phyloP scores from a whole-genome alignment of 2,329 filamentous ascomycete genomes.

The Periconia sp. region DNA sequence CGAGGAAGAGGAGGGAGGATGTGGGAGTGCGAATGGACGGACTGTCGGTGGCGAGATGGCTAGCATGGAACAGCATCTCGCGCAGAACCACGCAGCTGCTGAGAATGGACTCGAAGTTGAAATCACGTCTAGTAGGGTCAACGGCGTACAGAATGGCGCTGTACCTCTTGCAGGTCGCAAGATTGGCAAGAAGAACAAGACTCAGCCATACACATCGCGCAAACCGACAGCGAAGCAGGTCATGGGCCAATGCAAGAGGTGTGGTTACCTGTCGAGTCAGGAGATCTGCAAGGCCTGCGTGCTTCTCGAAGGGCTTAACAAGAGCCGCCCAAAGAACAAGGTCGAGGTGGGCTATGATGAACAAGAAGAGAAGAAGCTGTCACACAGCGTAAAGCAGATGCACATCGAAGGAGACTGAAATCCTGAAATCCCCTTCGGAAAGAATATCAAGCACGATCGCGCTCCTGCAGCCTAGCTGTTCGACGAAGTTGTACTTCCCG shows the following conservation, averaged over 20 bases:
- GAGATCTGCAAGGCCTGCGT: constrained; percentile 92
- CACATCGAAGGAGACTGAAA: too few relatives aligned
- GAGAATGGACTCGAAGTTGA: constrained; percentile 68
- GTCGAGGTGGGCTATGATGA: constrained; percentile 38
- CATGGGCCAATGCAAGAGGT: constrained; percentile 82
- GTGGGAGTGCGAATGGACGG: constrained; percentile 72
- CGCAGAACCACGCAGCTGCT: constrained; percentile 66
- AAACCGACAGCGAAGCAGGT: constrained; percentile 63
- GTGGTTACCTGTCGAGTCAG: constrained; percentile 96
- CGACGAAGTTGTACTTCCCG: too few relatives aligned
- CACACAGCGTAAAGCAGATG: constrained; percentile 15
- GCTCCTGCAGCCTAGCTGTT: too few relatives aligned
- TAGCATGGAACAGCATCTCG: constrained; percentile 76
- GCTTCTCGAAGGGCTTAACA: constrained; percentile 88
- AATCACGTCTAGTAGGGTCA: constrained; percentile 53
- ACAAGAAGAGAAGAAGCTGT: constrained; percentile 16
- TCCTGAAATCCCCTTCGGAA: too few relatives aligned
- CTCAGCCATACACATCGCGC: constrained; percentile 23
- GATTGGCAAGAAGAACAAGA: constrained; percentile 29
- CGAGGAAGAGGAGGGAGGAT: constrained; percentile 72
- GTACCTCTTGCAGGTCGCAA: constrained; percentile 21
- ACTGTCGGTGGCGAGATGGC: constrained; percentile 79
- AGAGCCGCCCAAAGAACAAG: constrained; percentile 58
- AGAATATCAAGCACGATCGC: too few relatives aligned
- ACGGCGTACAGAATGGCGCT: constrained; percentile 45